These are phyloP conservation scores for Colletotrichum sansevieriae DNA, from an alignment of 2,329 filamentous ascomycete genomes.

Conservation along the genomic window DNA sequence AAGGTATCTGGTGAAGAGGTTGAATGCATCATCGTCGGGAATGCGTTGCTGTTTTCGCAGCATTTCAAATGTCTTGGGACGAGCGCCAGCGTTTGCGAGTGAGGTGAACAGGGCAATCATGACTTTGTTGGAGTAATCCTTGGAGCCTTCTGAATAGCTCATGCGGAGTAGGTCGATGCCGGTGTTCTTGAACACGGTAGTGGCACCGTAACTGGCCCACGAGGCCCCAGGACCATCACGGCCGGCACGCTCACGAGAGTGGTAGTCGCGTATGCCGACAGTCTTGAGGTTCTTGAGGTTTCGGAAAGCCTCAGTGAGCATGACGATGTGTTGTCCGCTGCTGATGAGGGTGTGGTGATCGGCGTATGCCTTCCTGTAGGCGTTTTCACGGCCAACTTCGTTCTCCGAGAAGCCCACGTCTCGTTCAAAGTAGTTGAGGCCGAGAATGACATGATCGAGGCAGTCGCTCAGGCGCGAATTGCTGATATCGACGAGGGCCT, in stretches of 20 bases:
- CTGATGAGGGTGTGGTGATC: constrained; percentile 50
- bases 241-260: constrained; percentile 57
- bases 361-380: constrained; percentile 43
- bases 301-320: constrained; percentile 69
- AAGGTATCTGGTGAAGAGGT: constrained; percentile 55
- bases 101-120: constrained; percentile 59
- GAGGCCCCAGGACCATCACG: constrained; percentile 58
- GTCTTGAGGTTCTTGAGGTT: constrained; percentile 67
- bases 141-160: constrained; percentile 12
- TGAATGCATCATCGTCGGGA: constrained; percentile 60
- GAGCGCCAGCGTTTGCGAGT: constrained; percentile 54
- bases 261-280: constrained; percentile 71
- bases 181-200: constrained; percentile 54
- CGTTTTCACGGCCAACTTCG: constrained; percentile 33
- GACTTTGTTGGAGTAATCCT: constrained; percentile 48
- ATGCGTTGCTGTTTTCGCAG: constrained; percentile 52
- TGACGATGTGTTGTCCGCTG: constrained; percentile 62
- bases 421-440: constrained; percentile 51
- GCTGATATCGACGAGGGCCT: constrained; percentile 66
- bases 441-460: constrained; percentile 64
- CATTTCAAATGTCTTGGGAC: constrained; percentile 61
- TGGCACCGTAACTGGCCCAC: constrained; percentile 70
- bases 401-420: constrained; percentile 30
- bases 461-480: constrained; percentile 56
- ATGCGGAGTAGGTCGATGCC: constrained; percentile 43